A percentile compares a stretch with the other conserved stretches of the same genome.
Conservation (phyloP, 768 basidiomycete species). For the Agrocybe praecox region DNA sequence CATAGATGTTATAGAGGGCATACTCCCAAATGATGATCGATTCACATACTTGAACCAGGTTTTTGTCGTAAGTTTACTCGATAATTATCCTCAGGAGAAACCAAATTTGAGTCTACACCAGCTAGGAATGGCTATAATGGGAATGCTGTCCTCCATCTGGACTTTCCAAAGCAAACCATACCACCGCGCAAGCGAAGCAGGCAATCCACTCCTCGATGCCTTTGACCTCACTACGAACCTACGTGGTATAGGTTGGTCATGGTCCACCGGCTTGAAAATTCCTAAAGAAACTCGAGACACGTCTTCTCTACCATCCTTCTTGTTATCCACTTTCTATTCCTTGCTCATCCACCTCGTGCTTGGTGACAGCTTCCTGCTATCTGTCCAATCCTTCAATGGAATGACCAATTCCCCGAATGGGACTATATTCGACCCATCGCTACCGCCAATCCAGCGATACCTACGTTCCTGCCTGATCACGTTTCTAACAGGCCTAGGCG, state of each 20-base stretch:
- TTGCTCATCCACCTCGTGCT: constrained; percentile 35
- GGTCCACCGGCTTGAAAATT: constrained; percentile 47
- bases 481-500: constrained; percentile 39
- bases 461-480: constrained; percentile 47
- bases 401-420: constrained; percentile 33
- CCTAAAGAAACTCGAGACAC: constrained; percentile 44
- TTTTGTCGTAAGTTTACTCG: constrained; percentile 37
- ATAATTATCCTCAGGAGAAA: not conserved
- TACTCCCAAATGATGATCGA: constrained; percentile 29
- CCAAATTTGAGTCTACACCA: constrained; percentile 16
- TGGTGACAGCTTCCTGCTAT: constrained; percentile 47
- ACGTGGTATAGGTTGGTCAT: constrained; percentile 65
- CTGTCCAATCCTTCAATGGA: constrained; percentile 49
- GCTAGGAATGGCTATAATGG: constrained; percentile 37
- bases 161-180: constrained; percentile 37
- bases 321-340: constrained; percentile 32
- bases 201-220: constrained; percentile 37
- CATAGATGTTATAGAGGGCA: constrained; percentile 40
- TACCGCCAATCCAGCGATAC: constrained; percentile 37
- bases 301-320: constrained; percentile 37
- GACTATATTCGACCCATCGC: constrained; percentile 42
- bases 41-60: constrained; percentile 47
- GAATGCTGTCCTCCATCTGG: constrained; percentile 44
- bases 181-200: constrained; percentile 23
- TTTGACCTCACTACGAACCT: constrained; percentile 52